These are phyloP conservation scores for Acacia concinna DNA, from an alignment of 331 rosid species.

Conservation along the genomic window DNA sequence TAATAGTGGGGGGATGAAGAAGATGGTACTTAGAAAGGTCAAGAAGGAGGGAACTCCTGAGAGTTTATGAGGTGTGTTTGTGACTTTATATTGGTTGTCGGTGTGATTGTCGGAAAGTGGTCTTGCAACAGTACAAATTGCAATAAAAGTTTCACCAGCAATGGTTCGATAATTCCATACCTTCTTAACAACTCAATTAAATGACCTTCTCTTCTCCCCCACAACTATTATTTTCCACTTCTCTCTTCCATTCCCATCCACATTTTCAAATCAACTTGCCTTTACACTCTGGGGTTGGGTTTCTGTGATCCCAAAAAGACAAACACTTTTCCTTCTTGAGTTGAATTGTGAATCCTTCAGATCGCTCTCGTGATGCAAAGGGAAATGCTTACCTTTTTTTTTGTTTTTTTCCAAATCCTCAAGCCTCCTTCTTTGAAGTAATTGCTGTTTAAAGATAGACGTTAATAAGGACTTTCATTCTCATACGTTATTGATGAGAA, in stretches of 20 bases:
- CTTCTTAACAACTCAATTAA: slow-evolving; percentile 63
- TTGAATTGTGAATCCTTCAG: not conserved
- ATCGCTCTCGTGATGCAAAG: not conserved
- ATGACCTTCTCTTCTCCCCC: slow-evolving; percentile 25
- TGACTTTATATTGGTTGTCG: slow-evolving; percentile 50
- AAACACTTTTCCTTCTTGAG: not conserved
- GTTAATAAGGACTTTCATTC: not conserved
- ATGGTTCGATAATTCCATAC: slow-evolving; percentile 41
- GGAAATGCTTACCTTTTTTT: not conserved
- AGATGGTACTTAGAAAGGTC: not conserved
- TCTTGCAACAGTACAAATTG: slow-evolving; percentile 8
- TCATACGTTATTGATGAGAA: not conserved
- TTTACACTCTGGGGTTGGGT: not conserved
- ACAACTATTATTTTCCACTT: too few species aligned
- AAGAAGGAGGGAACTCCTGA: not conserved
- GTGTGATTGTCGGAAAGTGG: slow-evolving; percentile 59
- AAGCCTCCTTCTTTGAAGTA: not conserved
- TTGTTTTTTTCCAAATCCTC: not conserved
- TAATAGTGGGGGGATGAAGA: not conserved
- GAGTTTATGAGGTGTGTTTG: not conserved
- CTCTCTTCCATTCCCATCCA: not conserved
- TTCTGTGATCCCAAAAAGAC: not conserved
- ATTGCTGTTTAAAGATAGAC: not conserved
- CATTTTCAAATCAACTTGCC: not conserved
- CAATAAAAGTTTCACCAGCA: slow-evolving; percentile 74